Base-by-base conservation (phyloP, 371 early-diverging fungal genomes). In the Lichtheimia corymbifera region DNA sequence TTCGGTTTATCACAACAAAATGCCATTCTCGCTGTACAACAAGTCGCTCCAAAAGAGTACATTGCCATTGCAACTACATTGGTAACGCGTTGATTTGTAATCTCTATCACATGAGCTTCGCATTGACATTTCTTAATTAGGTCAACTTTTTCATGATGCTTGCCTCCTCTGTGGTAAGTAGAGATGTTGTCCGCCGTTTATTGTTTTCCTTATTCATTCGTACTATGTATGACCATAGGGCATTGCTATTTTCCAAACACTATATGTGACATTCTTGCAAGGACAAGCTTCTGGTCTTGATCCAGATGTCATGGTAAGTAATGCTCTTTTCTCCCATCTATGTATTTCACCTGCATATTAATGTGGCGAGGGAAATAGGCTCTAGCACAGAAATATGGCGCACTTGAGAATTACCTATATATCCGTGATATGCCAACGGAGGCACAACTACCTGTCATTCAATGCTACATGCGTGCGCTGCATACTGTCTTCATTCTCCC, bases 1-100 rank as follows among this genome's bases (percentile, higher is more conserved):
- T 66, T 87, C 22, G 91, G 91, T 17, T 53, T 87, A 22, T 76
- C 80, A 14, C 80, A 88, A 64, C 89, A 91, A 67, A 83, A 84
- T 30, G 65, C 68, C 42, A 75, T 87, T 22, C 71, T 89, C 6
- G 81, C 77, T 0, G 77, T 76, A 3, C 91, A 90, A 68, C 73
- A 81, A 0, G 56, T 80, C 1, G 84, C 85, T 7, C 66, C 51
- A n/a, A 65, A 66, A 24, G 71, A 69, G 53, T 82, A 88, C 59
- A 80, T 88, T 50, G 85, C 91, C 12, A 71, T 89, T 25, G 85
- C 80, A 42, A 87, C 91, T 20, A 71, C 54, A 18, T 51, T 53
- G 55, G 55, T 55, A 22, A 62, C 13, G 30, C 28, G 11, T 28
- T 15, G 45, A 56, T 51, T 3, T 12, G 14, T n/a, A 14, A 45